Evolutionary conservation across 1,139 yeast species (phyloP).

Genomic region (Debaryomyces robertsiae): DNA sequence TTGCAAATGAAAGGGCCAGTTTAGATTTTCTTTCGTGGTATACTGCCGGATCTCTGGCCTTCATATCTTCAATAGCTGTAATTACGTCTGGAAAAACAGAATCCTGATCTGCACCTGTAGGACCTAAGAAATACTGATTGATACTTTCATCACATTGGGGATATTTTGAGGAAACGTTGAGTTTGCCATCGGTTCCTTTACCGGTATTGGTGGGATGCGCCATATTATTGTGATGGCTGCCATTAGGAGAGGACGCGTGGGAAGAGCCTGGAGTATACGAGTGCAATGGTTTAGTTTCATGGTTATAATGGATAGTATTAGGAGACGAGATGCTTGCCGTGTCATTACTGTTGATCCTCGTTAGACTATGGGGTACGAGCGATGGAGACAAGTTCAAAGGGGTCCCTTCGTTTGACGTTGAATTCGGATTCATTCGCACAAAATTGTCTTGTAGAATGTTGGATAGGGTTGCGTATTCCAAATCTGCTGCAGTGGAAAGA

Average conservation of each 20-base stretch:
- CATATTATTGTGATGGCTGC: constrained; percentile 18
- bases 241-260: constrained; percentile 17
- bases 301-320: constrained; percentile 6
- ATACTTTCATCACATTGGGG: constrained; percentile 49
- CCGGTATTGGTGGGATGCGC: constrained; percentile 1
- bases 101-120: constrained; percentile 35
- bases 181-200: constrained; percentile 10
- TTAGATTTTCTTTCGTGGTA: constrained; percentile 42
- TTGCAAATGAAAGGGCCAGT: constrained; percentile 56
- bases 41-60: constrained; percentile 41
- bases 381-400: constrained; percentile 43
- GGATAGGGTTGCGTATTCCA: constrained; percentile 79
- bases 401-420: constrained; percentile 45
- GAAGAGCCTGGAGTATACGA: constrained; percentile 19
- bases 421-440: constrained; percentile 25
- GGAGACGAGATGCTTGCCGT: constrained; percentile 11
- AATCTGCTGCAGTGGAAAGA: constrained; percentile 74
- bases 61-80: constrained; percentile 48
- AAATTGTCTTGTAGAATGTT: constrained; percentile 63
- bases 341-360: constrained; percentile 1
- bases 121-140: constrained; percentile 63
- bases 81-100: constrained; percentile 58
- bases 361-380: constrained; percentile 35
- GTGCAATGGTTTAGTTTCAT: constrained; percentile 6
- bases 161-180: constrained; percentile 8